A percentile compares a stretch with the other conserved stretches of the same genome.
Conservation (phyloP, 108 stramenopile species). For the Fragilariopsis cylindrus region DNA sequence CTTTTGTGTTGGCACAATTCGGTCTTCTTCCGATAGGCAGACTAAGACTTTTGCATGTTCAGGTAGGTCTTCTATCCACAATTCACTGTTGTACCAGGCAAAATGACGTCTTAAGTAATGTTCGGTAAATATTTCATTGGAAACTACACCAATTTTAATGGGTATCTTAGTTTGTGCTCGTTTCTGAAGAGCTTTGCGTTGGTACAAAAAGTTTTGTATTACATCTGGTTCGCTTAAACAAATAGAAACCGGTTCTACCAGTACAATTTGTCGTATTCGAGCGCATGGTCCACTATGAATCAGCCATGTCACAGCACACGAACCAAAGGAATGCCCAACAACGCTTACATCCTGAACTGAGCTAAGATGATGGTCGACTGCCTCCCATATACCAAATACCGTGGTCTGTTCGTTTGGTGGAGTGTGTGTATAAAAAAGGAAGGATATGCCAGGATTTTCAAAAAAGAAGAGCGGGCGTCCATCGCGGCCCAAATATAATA, state of each 20-base stretch:
- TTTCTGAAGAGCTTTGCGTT: background rate
- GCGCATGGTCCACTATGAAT: slow-evolving; percentile 26
- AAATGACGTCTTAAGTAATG: slow-evolving; percentile 84
- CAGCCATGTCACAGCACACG: slow-evolving; percentile 78
- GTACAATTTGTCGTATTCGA: slow-evolving; percentile 48
- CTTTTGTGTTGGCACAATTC: slow-evolving; percentile 68
- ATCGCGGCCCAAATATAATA: slow-evolving; percentile 32
- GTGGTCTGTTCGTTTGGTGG: slow-evolving; percentile 58
- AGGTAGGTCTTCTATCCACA: slow-evolving; percentile 85
- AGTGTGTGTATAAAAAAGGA: slow-evolving; percentile 16
- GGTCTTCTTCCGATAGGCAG: slow-evolving; percentile 67
- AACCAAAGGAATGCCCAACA: slow-evolving; percentile 89
- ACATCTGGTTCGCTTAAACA: slow-evolving; percentile 83
- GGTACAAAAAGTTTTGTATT: slow-evolving; percentile 80
- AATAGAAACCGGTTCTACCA: slow-evolving; percentile 88
- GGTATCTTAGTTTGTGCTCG: slow-evolving; percentile 26
- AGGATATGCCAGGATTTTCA: slow-evolving; percentile 66
- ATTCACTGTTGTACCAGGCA: slow-evolving; percentile 87
- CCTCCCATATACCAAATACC: slow-evolving; percentile 67
- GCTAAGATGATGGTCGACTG: background rate
- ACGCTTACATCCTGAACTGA: slow-evolving; percentile 40
- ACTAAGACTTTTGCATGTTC: slow-evolving; percentile 53
- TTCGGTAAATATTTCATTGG: slow-evolving; percentile 77
- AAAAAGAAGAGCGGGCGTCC: slow-evolving; percentile 64
- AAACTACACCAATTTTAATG: slow-evolving; percentile 55